Conservation (phyloP, 2,329 filamentous ascomycete genomes). For the Chaetomium sp. region DNA sequence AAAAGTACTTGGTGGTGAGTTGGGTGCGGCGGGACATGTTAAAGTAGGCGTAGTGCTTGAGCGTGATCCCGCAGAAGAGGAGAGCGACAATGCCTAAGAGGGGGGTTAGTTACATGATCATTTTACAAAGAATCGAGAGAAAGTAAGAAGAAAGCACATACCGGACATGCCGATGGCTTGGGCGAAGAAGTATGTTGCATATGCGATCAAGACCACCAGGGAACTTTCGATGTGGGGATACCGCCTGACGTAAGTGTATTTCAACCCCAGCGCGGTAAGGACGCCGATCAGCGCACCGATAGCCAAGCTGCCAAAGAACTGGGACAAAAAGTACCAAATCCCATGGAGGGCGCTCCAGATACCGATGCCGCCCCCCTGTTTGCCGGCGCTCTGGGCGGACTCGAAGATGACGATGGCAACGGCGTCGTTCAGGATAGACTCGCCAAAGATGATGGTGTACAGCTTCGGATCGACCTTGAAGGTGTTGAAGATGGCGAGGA, state of each 20-base stretch:
- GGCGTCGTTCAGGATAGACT: slow-evolving; percentile 96
- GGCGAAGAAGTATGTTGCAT: slow-evolving; percentile 96
- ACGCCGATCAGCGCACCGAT: slow-evolving; percentile 87
- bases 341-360: slow-evolving; percentile 82
- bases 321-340: slow-evolving; percentile 86
- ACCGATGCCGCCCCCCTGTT: slow-evolving; percentile 67
- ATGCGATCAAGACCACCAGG: slow-evolving; percentile 85
- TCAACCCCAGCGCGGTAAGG: slow-evolving; percentile 77
- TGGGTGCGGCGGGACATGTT: slow-evolving; percentile 99
- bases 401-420: slow-evolving; percentile 98
- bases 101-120: slow-evolving; percentile 12
- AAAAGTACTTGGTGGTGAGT: slow-evolving; percentile 95
- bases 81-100: slow-evolving; percentile 81
- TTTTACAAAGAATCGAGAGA: neutral
- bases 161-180: slow-evolving; percentile 94
- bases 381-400: slow-evolving; percentile 82
- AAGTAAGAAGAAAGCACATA: slow-evolving; percentile 38
- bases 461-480: slow-evolving; percentile 99
- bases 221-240: slow-evolving; percentile 97
- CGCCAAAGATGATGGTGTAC: slow-evolving; percentile 97
- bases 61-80: slow-evolving; percentile 93
- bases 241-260: slow-evolving; percentile 87
- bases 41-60: slow-evolving; percentile 99
- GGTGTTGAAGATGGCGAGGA: slow-evolving; percentile 96
- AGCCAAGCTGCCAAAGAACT: slow-evolving; percentile 90